Conservation (phyloP, 805 yeast genomes). For the Kluyveromyces wickerhamii region DNA sequence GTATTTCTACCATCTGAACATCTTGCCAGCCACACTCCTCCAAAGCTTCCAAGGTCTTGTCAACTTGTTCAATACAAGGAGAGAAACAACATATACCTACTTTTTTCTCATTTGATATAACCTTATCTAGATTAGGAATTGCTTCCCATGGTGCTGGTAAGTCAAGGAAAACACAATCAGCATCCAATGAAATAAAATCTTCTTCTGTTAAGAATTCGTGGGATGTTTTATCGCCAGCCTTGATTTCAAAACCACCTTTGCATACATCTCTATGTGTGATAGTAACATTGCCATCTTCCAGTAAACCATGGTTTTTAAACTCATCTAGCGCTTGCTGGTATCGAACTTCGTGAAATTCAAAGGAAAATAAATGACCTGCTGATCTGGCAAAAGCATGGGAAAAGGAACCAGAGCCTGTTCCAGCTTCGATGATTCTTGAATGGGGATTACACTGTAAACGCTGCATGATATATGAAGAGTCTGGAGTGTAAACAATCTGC, state of each 20-base stretch:
- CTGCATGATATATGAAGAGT: constrained; percentile 84
- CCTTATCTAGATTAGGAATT: constrained; percentile 59
- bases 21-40: constrained; percentile 72
- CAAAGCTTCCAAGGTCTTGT: constrained; percentile 70
- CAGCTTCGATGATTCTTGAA: constrained; percentile 85
- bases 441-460: constrained; percentile 68
- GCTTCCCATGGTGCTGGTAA: constrained; percentile 98
- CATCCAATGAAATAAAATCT: constrained; percentile 34
- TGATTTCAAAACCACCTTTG: constrained; percentile 65
- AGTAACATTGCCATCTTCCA: constrained; percentile 38
- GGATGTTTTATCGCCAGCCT: constrained; percentile 22
- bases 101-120: constrained; percentile 43
- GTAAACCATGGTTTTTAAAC: constrained; percentile 62
- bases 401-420: constrained; percentile 95
- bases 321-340: constrained; percentile 72
- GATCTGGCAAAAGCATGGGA: constrained; percentile 89
- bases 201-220: constrained; percentile 13
- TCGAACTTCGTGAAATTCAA: constrained; percentile 85
- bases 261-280: constrained; percentile 93
- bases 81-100: constrained; percentile 89
- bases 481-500: constrained; percentile 95
- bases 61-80: constrained; percentile 97
- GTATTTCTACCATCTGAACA: constrained; percentile 88
- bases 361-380: constrained; percentile 72
- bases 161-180: constrained; percentile 77